Evolutionary conservation across 2,329 filamentous ascomycete genomes (phyloP).

Genomic region (Exophiala mesophila): DNA sequence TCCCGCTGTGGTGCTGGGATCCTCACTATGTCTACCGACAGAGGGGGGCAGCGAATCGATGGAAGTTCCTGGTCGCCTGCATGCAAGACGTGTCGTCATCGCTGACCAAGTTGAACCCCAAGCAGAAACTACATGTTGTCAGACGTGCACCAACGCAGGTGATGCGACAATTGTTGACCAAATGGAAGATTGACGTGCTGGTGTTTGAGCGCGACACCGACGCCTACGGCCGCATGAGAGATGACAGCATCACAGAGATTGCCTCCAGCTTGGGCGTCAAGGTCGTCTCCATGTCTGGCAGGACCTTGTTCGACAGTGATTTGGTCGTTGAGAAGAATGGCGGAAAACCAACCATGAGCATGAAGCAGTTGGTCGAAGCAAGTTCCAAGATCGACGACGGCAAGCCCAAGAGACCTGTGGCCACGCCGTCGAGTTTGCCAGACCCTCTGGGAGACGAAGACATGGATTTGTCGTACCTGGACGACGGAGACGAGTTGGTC

Average conservation of each 20-base stretch:
- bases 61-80: constrained; percentile 69
- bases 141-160: constrained; percentile 62
- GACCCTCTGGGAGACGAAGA: constrained; percentile 52
- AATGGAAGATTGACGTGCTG: constrained; percentile 69
- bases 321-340: constrained; percentile 61
- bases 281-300: constrained; percentile 57
- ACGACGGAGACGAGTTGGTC: constrained; percentile 31
- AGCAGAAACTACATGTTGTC: constrained; percentile 66
- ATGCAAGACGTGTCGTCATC: constrained; percentile 61
- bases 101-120: constrained; percentile 65
- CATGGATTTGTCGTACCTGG: constrained; percentile 44
- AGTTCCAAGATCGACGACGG: constrained; percentile 49
- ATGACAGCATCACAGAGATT: constrained; percentile 54
- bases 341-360: constrained; percentile 70
- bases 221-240: constrained; percentile 62
- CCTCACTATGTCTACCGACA: constrained; percentile 73
- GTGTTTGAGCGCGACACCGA: constrained; percentile 79
- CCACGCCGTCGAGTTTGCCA: constrained; percentile 56
- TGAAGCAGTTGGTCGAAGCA: constrained; percentile 60
- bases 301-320: constrained; percentile 71
- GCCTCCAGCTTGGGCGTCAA: constrained; percentile 62
- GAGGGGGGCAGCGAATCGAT: constrained; percentile 66
- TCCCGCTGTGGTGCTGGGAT: constrained; percentile 76
- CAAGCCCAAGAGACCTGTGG: constrained; percentile 56
- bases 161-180: constrained; percentile 66